Base-by-base conservation (phyloP, 495 filamentous ascomycete genomes). In the Pyrenopolyporus hunteri region DNA sequence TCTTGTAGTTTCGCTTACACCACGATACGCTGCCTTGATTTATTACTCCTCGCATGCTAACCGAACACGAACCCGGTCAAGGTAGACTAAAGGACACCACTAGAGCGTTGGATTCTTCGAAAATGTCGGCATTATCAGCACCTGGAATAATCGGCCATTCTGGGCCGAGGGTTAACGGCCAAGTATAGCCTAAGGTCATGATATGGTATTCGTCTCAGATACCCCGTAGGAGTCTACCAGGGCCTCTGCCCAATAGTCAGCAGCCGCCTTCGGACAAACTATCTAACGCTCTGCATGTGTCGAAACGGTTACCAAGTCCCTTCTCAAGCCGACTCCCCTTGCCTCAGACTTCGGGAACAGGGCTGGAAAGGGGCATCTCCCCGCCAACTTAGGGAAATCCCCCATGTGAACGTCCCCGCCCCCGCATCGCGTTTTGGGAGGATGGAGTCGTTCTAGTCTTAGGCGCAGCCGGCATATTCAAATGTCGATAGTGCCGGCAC, bases 111-210 rank as follows among this genome's bases (percentile, higher is more conserved):
- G 37, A 26, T 23, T 42, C 42, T 20, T 57, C 39, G 33, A 60
- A 39, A 39, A 19, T 11, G 14, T 31, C 62, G 62, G 50, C 56
- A 60, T 57, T 22, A 25, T 45, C 45, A 50, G 16, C 17, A 51
- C 6, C 17, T 46, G 31, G 23, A 44, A 37, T n/a, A 28, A 59
- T 65, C 37, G 62, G 39, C 25, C 44, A 11, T 52, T 65, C 56
- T 59, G 32, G 56, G 45, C 62, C 62, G 56, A 57, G 56, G 51
- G 33, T 33, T 14, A 37, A 39, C 26, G 2, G 28, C 35, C 29
- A 46, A 60, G 44, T 59, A 65, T 65, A 65, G 62, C 22, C 62
- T 65, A 65, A 65, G 62, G 13, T 60, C 56, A 13, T 11, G 28
- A 32, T 10, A 29, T 33, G 40, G 36, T 29, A 49, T 23, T 44